These are phyloP conservation scores for Kalmanozyma brasiliensis DNA, from an alignment of 1,284 basidiomycete species.

Conservation along the genomic window DNA sequence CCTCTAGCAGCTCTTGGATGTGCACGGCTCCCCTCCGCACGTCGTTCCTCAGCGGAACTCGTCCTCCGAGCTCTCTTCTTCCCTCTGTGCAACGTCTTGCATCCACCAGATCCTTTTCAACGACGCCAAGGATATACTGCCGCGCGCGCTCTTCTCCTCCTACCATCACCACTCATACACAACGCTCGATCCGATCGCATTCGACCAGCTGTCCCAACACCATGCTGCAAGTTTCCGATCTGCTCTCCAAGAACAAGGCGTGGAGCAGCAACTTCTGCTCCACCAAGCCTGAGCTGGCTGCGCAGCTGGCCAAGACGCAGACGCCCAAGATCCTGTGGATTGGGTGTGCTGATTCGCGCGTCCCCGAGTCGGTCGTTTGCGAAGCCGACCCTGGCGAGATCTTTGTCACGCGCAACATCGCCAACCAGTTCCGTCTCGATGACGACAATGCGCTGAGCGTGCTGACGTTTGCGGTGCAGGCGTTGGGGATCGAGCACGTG, in stretches of 20 bases:
- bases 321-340: constrained; percentile 81
- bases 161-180: background rate
- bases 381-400: constrained; percentile 64
- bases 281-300: constrained; percentile 75
- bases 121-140: constrained; percentile 10
- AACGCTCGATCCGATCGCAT: constrained; percentile 16
- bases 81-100: constrained; percentile 12
- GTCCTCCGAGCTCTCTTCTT: constrained; percentile 19
- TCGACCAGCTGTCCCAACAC: constrained; percentile 13
- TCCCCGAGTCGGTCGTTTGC: constrained; percentile 71
- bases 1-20: constrained; percentile 21
- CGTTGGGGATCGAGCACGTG: constrained; percentile 84
- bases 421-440: constrained; percentile 74
- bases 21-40: constrained; percentile 23
- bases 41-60: constrained; percentile 33
- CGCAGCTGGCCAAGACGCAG: constrained; percentile 75
- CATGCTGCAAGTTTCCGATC: constrained; percentile 34
- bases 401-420: constrained; percentile 68
- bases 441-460: constrained; percentile 84
- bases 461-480: constrained; percentile 81
- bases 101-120: constrained; percentile 8
- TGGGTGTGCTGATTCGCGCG: constrained; percentile 69
- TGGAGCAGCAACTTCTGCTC: constrained; percentile 47
- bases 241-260: constrained; percentile 48
- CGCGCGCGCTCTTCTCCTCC: constrained; percentile 1